Evolutionary conservation across 306 rosid genomes (phyloP), one percentile per base, ranked within the genome.

Genomic region (Trifolium repens): DNA sequence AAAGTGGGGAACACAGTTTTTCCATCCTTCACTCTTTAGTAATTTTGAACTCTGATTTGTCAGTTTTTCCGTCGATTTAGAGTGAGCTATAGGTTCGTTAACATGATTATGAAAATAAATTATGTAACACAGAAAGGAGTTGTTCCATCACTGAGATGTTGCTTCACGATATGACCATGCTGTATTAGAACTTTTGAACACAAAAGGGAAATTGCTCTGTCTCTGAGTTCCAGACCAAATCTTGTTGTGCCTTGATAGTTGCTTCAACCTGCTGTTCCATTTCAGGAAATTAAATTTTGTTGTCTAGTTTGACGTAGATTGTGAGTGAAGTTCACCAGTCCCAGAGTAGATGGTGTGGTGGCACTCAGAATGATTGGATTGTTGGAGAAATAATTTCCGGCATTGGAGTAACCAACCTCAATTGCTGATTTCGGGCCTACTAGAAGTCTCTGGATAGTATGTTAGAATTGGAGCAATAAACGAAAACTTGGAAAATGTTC

Each of bases 401-500:
- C 43, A 30, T 32, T 34, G 22, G 22, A 61, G 19, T 61, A 32
- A 19, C 32, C 22, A 32, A 61, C 67, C 22, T 2, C 14, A 15
- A 32, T 15, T 6, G 42, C 19, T 14, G 66, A 30, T 30, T 60
- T 60, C 2, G 19, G 19, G 42, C 19, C 66, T 4, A 60, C 32
- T 60, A 6, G 16, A 30, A 30, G 22, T 7, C 30, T 60, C 9
- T 3, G 4, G 66, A 60, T 14, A 61, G 11, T 19, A 61, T 30
- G 47, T 63, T 37, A 63, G 30, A 37, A 8, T 35, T 24, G 64
- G 26, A 58, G 26, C 37, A 58, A 26, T 26, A 22, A 58, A 26
- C 2, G 37, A 58, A 58, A 63, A 9, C 47, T 35, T 12, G 4
- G 8, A 63, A n/a, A 63, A 63, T 63, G 68, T 63, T 63, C 68